These are phyloP conservation scores for Verticillium albo-atrum DNA, from an alignment of 2,329 filamentous ascomycete species.

Conservation along the genomic window DNA sequence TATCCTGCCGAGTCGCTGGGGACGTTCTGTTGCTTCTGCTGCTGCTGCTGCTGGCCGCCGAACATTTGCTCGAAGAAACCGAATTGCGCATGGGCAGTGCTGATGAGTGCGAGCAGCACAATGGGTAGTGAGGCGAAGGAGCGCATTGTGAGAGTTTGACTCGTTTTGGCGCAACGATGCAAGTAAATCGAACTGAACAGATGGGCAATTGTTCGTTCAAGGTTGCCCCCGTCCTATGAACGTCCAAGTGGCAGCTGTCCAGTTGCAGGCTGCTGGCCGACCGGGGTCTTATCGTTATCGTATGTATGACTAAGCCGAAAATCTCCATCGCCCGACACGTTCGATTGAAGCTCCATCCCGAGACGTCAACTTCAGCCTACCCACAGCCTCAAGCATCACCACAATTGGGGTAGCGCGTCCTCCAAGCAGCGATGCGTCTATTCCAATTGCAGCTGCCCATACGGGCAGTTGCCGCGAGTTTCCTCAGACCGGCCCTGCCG, in stretches of 20 bases:
- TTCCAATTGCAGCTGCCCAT: constrained; percentile 42
- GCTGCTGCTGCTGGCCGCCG: constrained; percentile 44
- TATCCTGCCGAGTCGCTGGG: constrained; percentile 82
- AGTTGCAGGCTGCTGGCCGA: not conserved
- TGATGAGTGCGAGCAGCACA: constrained; percentile 54
- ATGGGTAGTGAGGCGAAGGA: constrained; percentile 23
- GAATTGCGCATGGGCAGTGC: constrained; percentile 72
- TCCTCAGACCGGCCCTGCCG: constrained; percentile 15
- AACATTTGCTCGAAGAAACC: constrained; percentile 99
- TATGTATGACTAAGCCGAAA: constrained; percentile 31
- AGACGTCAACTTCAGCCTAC: not conserved
- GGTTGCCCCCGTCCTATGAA: not conserved
- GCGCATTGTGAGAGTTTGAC: constrained; percentile 23
- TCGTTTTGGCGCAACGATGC: not conserved
- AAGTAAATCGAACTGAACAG: not conserved
- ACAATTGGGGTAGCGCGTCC: constrained; percentile 7
- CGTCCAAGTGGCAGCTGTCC: not conserved
- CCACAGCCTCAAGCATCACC: not conserved
- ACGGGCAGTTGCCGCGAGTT: constrained; percentile 30
- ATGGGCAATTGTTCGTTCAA: not conserved
- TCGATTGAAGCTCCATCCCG: not conserved
- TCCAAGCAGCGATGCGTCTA: constrained; percentile 35
- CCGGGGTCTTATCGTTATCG: constrained; percentile 19
- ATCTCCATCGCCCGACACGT: constrained; percentile 8
- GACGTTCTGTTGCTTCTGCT: constrained; percentile 68